Evolutionary conservation across 2,329 filamentous ascomycete species (phyloP).

Genomic region (Juglanconis oblonga): DNA sequence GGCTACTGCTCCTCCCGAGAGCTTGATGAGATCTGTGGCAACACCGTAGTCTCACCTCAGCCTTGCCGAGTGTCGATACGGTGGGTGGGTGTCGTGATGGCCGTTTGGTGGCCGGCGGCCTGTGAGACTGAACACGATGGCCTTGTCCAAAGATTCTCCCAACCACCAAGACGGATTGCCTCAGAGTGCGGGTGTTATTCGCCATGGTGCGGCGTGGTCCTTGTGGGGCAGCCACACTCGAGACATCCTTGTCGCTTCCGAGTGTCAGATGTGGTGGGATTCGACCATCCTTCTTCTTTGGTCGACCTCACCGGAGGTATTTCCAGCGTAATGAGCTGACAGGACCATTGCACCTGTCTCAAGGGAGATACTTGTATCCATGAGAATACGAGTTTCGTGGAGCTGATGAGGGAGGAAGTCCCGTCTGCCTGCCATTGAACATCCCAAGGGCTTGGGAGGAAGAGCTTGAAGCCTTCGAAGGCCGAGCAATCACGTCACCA

Average conservation of each 20-base stretch:
- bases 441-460: not conserved
- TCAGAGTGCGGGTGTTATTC: not conserved
- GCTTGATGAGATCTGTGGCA: constrained; percentile 1
- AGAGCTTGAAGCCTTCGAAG: not conserved
- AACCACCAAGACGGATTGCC: not conserved
- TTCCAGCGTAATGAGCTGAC: not conserved
- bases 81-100: not conserved
- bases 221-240: constrained; percentile 6
- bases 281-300: constrained; percentile 6
- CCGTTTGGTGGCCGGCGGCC: not conserved
- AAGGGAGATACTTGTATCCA: not conserved
- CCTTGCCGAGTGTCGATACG: constrained; percentile 6
- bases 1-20: constrained; percentile 3
- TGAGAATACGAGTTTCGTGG: not conserved
- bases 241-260: constrained; percentile 13
- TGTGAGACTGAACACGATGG: not conserved
- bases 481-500: constrained; percentile 1
- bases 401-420: not conserved
- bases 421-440: not conserved
- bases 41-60: constrained; percentile 6
- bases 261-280: constrained; percentile 16
- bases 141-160: not conserved
- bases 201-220: constrained; percentile 8
- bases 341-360: not conserved
- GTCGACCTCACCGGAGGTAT: not conserved